Conservation (phyloP, 1,139 yeast genomes). For the Yamadazyma atlantica region DNA sequence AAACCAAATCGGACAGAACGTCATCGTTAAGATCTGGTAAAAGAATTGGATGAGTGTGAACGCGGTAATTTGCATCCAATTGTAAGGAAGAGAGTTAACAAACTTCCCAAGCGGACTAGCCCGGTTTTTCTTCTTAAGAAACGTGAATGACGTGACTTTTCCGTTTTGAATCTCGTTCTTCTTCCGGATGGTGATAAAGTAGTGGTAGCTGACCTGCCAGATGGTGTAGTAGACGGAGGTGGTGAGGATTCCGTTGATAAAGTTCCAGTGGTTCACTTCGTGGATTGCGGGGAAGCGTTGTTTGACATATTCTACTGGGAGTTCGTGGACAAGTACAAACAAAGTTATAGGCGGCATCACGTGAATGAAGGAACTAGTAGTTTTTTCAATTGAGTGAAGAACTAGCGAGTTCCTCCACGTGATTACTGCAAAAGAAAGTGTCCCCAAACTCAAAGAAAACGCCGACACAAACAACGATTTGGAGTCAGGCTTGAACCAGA, state of each 20-base stretch:
- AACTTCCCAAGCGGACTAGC: slow-evolving; percentile 68
- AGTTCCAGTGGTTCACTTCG: slow-evolving; percentile 64
- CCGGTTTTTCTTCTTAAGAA: slow-evolving; percentile 70
- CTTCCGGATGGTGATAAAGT: slow-evolving; percentile 80
- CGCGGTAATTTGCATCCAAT: slow-evolving; percentile 78
- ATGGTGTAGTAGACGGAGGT: slow-evolving; percentile 82
- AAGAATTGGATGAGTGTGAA: slow-evolving; percentile 85
- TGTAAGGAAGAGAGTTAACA: slow-evolving; percentile 80
- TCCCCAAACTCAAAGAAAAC: slow-evolving; percentile 85
- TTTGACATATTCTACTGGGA: slow-evolving; percentile 55
- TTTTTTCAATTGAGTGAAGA: slow-evolving; percentile 86
- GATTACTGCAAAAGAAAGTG: slow-evolving; percentile 88
- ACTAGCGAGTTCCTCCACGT: slow-evolving; percentile 96
- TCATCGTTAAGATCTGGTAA: slow-evolving; percentile 87
- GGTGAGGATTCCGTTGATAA: slow-evolving; percentile 68
- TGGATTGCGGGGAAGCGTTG: slow-evolving; percentile 80
- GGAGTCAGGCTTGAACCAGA: slow-evolving; percentile 83
- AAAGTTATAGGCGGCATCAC: slow-evolving; percentile 86
- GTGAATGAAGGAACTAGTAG: slow-evolving; percentile 91
- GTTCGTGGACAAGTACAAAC: slow-evolving; percentile 83
- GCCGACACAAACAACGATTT: slow-evolving; percentile 73
- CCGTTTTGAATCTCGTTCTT: slow-evolving; percentile 85
- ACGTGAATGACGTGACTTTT: slow-evolving; percentile 83
- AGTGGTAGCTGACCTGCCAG: slow-evolving; percentile 93
- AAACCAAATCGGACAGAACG: slow-evolving; percentile 86